phyloP scores from a whole-genome alignment of 2,329 filamentous ascomycete species.

The Aspergillus sp. region DNA sequence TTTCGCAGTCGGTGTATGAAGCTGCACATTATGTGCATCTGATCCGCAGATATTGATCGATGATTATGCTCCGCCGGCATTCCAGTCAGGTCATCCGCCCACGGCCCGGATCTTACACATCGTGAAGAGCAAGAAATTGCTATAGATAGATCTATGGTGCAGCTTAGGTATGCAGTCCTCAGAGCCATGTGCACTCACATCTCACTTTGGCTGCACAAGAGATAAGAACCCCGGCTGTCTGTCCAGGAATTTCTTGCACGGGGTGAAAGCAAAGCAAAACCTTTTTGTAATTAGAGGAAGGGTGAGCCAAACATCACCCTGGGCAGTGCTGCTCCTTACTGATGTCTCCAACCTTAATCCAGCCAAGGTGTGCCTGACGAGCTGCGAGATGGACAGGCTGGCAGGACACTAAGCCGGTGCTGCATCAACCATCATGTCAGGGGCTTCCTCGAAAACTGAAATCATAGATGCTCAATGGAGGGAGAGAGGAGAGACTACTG shows the following conservation, averaged over 20 bases:
- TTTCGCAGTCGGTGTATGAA: neutral
- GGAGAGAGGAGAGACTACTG: neutral
- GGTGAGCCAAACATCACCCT: neutral
- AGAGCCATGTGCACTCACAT: neutral
- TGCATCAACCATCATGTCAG: conserved; percentile 17
- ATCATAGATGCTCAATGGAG: neutral
- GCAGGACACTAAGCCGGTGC: neutral
- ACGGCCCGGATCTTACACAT: neutral
- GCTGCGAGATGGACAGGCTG: neutral
- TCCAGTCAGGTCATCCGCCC: neutral
- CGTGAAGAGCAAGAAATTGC: neutral
- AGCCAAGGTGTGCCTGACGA: conserved; percentile 8
- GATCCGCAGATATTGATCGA: neutral
- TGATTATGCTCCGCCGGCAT: neutral
- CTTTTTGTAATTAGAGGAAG: too few relatives aligned
- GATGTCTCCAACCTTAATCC: conserved; percentile 16
- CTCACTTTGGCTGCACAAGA: neutral
- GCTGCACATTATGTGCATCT: neutral
- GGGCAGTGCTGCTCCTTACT: conserved; percentile 14
- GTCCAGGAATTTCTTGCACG: too few relatives aligned
- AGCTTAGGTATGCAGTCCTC: neutral
- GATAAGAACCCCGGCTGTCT: neutral
- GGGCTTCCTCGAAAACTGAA: conserved; percentile 13
- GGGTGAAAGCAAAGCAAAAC: too few relatives aligned
- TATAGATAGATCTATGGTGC: neutral